A percentile compares a stretch with the other conserved stretches of the same genome.
Evolutionary conservation across 331 rosid genomes (phyloP).

Genomic region (Ulmus americana): DNA sequence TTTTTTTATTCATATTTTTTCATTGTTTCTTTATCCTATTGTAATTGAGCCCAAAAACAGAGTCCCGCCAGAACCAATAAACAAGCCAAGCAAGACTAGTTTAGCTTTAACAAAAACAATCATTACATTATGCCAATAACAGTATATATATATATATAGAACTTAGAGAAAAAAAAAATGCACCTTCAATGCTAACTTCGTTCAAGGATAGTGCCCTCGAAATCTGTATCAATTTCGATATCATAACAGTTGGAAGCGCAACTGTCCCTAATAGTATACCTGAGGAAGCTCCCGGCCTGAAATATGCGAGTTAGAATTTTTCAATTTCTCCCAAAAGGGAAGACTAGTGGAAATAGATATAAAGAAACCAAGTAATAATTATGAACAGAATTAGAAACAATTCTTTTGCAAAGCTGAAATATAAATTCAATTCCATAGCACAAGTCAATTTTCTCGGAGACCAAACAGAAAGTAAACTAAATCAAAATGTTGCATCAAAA

Average conservation of each 20-base stretch:
- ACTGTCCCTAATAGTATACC: conserved; percentile 71
- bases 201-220: conserved; percentile 43
- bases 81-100: background rate
- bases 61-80: background rate
- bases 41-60: conserved; percentile 1
- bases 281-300: conserved; percentile 72
- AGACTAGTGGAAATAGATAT: background rate
- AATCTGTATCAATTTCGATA: conserved; percentile 62
- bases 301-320: background rate
- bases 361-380: background rate
- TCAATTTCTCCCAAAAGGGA: background rate
- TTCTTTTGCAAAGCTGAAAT: background rate
- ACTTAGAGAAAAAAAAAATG: too few relatives aligned
- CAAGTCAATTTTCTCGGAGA: background rate
- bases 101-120: background rate
- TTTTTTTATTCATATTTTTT: too few relatives aligned
- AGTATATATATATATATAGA: background rate
- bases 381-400: background rate
- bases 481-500: background rate
- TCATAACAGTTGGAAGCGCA: conserved; percentile 62
- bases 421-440: background rate
- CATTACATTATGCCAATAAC: background rate
- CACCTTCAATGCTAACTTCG: conserved; percentile 53
- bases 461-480: background rate
- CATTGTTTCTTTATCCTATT: too few relatives aligned